phyloP scores from a whole-genome alignment of 2,329 filamentous ascomycete genomes.

The Lachnum nothofagi region DNA sequence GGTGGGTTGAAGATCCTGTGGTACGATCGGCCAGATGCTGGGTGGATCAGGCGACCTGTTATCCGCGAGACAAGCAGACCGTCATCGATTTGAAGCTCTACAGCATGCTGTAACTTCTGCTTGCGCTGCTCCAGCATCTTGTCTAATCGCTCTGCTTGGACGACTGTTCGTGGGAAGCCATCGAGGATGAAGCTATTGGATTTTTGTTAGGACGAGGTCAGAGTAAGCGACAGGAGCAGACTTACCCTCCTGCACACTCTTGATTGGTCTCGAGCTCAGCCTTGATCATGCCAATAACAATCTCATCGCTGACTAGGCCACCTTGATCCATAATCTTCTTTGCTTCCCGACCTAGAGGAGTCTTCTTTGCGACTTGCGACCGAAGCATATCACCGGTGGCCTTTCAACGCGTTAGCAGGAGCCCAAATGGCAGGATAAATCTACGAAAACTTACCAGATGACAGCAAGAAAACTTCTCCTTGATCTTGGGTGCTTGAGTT shows the following conservation, averaged over 20 bases:
- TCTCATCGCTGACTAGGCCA: slow-evolving; percentile 95
- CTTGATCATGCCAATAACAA: slow-evolving; percentile 99
- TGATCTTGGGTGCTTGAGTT: slow-evolving; percentile 95
- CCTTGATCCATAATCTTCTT: slow-evolving; percentile 99
- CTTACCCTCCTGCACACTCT: slow-evolving; percentile 94
- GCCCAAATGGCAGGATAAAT: slow-evolving; percentile 8
- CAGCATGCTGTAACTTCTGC: slow-evolving; percentile 85
- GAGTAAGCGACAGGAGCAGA: slow-evolving; percentile 20
- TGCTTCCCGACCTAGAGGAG: slow-evolving; percentile 83
- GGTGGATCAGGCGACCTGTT: slow-evolving; percentile 92
- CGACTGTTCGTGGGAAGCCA: slow-evolving; percentile 94
- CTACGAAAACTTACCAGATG: slow-evolving; percentile 66
- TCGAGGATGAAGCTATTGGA: slow-evolving; percentile 88
- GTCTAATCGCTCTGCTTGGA: slow-evolving; percentile 91
- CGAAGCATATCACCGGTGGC: slow-evolving; percentile 99
- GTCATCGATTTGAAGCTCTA: slow-evolving; percentile 97
- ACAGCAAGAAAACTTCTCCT: slow-evolving; percentile 96
- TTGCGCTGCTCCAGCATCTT: slow-evolving; percentile 75
- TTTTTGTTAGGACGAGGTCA: slow-evolving; percentile 13
- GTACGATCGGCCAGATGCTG: slow-evolving; percentile 91
- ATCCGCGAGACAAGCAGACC: slow-evolving; percentile 89
- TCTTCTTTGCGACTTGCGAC: slow-evolving; percentile 97
- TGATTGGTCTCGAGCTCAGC: slow-evolving; percentile 88
- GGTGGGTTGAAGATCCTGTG: slow-evolving; percentile 99
- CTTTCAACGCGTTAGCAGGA: slow-evolving; percentile 43